A percentile compares a stretch with the other conserved stretches of the same genome.
Evolutionary conservation across 257 asterid species (phyloP).

Genomic region (Rauvolfia tetraphylla): DNA sequence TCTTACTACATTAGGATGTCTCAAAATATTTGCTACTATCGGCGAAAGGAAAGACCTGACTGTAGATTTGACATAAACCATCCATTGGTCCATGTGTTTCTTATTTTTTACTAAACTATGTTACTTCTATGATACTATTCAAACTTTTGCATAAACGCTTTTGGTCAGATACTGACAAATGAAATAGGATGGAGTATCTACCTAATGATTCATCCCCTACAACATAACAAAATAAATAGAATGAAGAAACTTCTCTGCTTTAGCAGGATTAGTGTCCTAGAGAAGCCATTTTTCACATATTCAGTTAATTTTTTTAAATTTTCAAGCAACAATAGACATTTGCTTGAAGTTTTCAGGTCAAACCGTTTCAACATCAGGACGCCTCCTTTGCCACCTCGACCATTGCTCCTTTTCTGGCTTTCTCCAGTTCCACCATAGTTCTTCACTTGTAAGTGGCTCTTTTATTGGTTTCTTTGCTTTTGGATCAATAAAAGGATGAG

Average conservation of each 20-base stretch:
- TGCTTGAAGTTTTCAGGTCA: slow-evolving; percentile 10
- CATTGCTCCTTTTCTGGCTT: slow-evolving; percentile 85
- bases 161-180: no score
- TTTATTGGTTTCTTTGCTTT: slow-evolving; percentile 59
- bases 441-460: slow-evolving; percentile 72
- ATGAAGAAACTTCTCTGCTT: not conserved
- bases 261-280: not conserved
- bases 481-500: slow-evolving; percentile 87
- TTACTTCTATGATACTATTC: no score
- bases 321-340: not conserved
- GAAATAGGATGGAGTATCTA: no score
- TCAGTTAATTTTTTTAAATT: not conserved
- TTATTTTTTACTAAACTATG: no score
- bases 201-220: not conserved
- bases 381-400: slow-evolving; percentile 97
- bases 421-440: slow-evolving; percentile 99
- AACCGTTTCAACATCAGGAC: slow-evolving; percentile 95
- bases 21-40: no score
- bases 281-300: not conserved
- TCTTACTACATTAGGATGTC: no score
- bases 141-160: no score
- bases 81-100: no score
- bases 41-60: no score
- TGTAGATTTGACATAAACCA: no score
- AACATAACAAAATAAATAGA: not conserved